phyloP scores from a whole-genome alignment of 371 early-diverging fungal species.

The Zychaea mexicana region DNA sequence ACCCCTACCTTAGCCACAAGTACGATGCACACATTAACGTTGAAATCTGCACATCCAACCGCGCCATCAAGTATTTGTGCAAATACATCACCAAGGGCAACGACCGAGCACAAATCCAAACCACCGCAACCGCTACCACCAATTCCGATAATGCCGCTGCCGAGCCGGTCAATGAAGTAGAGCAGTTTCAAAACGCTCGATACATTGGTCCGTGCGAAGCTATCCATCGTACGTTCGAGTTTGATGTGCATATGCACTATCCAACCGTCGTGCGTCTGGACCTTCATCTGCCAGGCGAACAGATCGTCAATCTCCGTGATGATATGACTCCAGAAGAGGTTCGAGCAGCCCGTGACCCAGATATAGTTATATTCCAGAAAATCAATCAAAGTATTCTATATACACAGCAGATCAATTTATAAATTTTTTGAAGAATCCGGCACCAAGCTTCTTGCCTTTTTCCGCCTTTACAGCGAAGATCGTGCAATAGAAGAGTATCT shows the following conservation, averaged over 20 bases:
- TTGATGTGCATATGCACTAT: slow-evolving; percentile 3
- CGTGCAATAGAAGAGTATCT: neutral
- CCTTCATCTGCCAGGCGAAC: neutral
- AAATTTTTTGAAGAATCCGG: neutral
- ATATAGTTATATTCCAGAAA: too few species aligned
- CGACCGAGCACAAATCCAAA: neutral
- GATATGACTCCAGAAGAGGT: neutral
- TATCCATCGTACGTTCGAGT: too few species aligned
- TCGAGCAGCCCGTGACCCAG: neutral
- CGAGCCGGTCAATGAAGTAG: too few species aligned
- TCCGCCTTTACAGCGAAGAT: neutral
- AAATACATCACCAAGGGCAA: slow-evolving; percentile 38
- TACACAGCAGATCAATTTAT: too few species aligned
- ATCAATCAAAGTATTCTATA: too few species aligned
- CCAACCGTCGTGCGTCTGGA: neutral
- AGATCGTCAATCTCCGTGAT: neutral
- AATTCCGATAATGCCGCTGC: neutral
- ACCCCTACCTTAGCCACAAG: too few species aligned
- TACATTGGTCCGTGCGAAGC: too few species aligned
- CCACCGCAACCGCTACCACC: neutral
- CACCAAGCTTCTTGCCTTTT: neutral
- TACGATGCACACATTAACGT: too few species aligned
- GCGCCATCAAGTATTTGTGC: slow-evolving; percentile 36
- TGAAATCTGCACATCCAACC: slow-evolving; percentile 24
- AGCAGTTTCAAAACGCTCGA: too few species aligned